Conservation (phyloP, 345 rosid species). For the Pistacia integerrima region DNA sequence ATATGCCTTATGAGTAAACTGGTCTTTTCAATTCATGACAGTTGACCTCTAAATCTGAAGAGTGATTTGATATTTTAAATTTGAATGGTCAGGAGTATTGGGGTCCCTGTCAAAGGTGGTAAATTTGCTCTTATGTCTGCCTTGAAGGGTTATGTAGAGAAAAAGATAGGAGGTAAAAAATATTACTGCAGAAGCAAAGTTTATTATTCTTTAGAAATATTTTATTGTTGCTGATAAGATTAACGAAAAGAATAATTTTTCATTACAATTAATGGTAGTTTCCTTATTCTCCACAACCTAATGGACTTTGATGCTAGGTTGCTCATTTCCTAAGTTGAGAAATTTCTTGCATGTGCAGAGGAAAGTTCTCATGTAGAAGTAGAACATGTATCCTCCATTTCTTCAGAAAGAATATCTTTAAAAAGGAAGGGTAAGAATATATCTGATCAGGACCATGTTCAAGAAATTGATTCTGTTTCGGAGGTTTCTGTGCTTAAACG, state of each 20-base stretch:
- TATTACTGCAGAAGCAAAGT: not conserved
- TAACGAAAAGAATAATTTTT: not conserved
- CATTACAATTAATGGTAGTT: not conserved
- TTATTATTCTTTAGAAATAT: constrained; percentile 11
- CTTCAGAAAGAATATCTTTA: constrained; percentile 28
- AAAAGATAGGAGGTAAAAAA: constrained; percentile 49
- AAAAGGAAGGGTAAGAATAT: constrained; percentile 28
- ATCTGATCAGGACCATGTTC: constrained; percentile 28
- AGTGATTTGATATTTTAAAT: constrained; percentile 12
- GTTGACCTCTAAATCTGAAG: not conserved
- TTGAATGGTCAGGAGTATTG: constrained; percentile 54
- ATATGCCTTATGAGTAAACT: not conserved
- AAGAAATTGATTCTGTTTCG: constrained; percentile 28
- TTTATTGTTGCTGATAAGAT: constrained; percentile 3
- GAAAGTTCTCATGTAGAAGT: constrained; percentile 36
- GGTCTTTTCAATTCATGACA: not conserved
- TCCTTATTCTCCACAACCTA: not conserved
- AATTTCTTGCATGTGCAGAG: constrained; percentile 37
- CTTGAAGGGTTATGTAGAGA: constrained; percentile 52
- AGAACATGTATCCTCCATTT: constrained; percentile 28
- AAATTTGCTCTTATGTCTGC: constrained; percentile 74
- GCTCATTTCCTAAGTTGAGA: constrained; percentile 13
- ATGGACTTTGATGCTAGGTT: not conserved
- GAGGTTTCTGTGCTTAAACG: constrained; percentile 36
- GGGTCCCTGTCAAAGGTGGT: constrained; percentile 75